Conservation (phyloP, 345 rosid genomes). For the thale cress (Arabidopsis thaliana) region DNA sequence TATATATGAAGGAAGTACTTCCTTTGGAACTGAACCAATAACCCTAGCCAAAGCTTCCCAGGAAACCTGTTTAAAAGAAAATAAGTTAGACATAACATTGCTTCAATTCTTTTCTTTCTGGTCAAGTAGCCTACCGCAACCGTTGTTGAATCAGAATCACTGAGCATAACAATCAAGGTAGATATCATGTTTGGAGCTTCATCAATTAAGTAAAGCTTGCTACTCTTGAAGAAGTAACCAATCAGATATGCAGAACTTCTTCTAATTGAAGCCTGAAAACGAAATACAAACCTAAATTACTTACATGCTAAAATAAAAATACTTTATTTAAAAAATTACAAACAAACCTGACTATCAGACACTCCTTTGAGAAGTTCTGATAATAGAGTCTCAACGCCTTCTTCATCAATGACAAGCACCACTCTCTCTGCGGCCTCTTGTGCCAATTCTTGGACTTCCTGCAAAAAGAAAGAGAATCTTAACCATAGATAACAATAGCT, state of each 20-base stretch:
- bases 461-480: constrained; percentile 28
- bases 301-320: constrained; percentile 13
- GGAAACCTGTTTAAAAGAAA: constrained; percentile 59
- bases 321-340: background rate
- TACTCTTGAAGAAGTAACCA: constrained; percentile 87
- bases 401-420: constrained; percentile 86
- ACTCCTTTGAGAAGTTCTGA: constrained; percentile 91
- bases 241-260: constrained; percentile 89
- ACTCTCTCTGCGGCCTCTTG: constrained; percentile 92
- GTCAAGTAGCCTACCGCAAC: constrained; percentile 61
- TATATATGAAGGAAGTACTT: constrained; percentile 84
- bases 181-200: constrained; percentile 96
- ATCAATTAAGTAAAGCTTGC: constrained; percentile 92
- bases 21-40: constrained; percentile 90
- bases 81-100: constrained; percentile 38
- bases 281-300: constrained; percentile 27
- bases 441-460: constrained; percentile 90
- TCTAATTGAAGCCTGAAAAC: constrained; percentile 81
- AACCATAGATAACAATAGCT: constrained; percentile 13
- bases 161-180: constrained; percentile 81
- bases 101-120: constrained; percentile 25
- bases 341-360: constrained; percentile 72
- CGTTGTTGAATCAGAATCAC: constrained; percentile 85
- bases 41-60: constrained; percentile 97
- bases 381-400: constrained; percentile 78